phyloP scores from a whole-genome alignment of 1,139 yeast species.

The Sugiyamaella castrensis region DNA sequence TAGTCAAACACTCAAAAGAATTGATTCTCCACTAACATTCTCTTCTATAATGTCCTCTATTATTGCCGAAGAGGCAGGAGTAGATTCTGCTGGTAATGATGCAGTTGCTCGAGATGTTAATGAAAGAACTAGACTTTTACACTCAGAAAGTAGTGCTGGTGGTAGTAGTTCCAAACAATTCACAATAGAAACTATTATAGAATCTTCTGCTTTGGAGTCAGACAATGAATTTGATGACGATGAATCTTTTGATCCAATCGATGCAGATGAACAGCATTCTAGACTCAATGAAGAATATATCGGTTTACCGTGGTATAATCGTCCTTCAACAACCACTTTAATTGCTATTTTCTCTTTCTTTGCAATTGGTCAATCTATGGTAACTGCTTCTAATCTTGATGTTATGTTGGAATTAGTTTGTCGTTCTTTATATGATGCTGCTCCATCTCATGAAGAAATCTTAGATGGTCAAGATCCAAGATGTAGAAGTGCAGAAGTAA shows the following conservation, averaged over 20 bases:
- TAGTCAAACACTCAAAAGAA: too few relatives aligned
- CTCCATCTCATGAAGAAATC: conserved; percentile 9
- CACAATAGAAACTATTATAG: not conserved
- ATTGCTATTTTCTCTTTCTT: conserved; percentile 19
- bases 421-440: conserved; percentile 21
- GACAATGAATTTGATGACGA: not conserved
- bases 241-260: not conserved
- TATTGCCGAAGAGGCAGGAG: conserved; percentile 1
- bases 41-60: not conserved
- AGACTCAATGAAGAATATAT: conserved; percentile 15
- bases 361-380: conserved; percentile 24
- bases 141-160: not conserved
- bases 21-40: not conserved
- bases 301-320: conserved; percentile 16
- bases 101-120: conserved; percentile 5
- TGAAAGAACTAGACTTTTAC: conserved; percentile 2
- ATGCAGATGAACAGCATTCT: conserved; percentile 9
- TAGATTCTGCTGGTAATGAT: conserved; percentile 11
- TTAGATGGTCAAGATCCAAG: conserved; percentile 24
- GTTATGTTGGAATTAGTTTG: conserved; percentile 29
- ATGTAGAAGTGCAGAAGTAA: conserved; percentile 28
- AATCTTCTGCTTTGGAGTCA: not conserved
- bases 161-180: not conserved
- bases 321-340: conserved; percentile 21
- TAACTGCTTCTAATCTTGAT: conserved; percentile 27